phyloP scores from a whole-genome alignment of 2,329 filamentous ascomycete genomes.

The Cladosporium sp. region DNA sequence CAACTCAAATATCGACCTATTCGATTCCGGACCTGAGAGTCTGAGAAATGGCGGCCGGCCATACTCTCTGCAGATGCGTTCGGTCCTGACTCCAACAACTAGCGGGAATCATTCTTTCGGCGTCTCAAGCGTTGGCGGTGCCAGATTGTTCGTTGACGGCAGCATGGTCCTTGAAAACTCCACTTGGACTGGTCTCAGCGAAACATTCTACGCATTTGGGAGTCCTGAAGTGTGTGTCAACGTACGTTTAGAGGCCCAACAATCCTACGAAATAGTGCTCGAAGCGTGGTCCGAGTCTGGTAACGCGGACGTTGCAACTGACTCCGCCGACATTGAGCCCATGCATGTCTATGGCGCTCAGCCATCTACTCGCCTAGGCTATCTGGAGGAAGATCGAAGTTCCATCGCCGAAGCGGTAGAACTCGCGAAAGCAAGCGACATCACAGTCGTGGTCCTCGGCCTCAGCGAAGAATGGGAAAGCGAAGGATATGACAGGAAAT shows the following conservation, averaged over 20 bases:
- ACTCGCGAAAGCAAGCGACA: constrained; percentile 65
- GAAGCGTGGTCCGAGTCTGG: neutral
- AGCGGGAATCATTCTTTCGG: neutral
- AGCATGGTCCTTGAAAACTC: neutral
- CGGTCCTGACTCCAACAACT: neutral
- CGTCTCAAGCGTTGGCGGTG: neutral
- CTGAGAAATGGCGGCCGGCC: neutral
- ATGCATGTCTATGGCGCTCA: neutral
- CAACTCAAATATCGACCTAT: neutral
- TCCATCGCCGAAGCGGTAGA: constrained; percentile 60
- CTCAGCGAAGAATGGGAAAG: constrained; percentile 75
- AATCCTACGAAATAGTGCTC: neutral
- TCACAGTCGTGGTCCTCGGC: constrained; percentile 73
- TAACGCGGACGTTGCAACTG: neutral
- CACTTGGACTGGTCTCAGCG: neutral
- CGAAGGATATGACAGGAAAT: constrained; percentile 61
- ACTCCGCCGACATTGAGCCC: too few species aligned
- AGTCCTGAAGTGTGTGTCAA: neutral
- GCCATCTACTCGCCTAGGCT: neutral
- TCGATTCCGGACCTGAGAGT: neutral
- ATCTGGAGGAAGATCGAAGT: neutral
- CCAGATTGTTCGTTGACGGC: neutral
- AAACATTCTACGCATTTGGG: neutral
- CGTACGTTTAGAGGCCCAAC: neutral
- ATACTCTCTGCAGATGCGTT: neutral